Evolutionary conservation across 805 yeast genomes (phyloP), one percentile per base, ranked within the genome.

Genomic region (Yarrowia sp.): DNA sequence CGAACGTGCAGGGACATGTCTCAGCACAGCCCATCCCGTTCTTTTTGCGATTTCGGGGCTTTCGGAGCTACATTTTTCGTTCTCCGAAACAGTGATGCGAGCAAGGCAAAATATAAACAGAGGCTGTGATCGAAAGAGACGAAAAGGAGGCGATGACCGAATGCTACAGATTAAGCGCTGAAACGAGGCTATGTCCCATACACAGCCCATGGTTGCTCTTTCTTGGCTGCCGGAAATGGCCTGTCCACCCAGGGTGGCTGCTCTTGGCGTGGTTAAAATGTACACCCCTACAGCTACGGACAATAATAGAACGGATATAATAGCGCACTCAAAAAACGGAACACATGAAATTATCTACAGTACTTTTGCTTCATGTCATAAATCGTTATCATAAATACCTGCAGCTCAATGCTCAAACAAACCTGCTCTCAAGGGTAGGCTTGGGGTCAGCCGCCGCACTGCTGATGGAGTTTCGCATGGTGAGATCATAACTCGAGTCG

Each of bases 391-490:
- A 51, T 51, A 51, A 51, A 51, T 51, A 51, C 58, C 56, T 27
- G 39, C 25, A 49, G 33, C 56, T 32, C 24, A 32, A 41, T 10
- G 32, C 33, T 25, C 38, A 55, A 27, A 55, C 61, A 55, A 55
- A 55, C 61, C 61, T 38, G 29, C 38, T 55, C 29, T 55, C 61
- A 7, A 39, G 10, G 27, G 47, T 39, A 27, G 61, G 61, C 27
- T 39, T 27, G 35, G 47, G 36, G 27, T 47, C 55, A 27, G 36
- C n/a, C 21, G 24, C 36, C 6, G 36, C 47, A 18, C 61, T 38
- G 36, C 61, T 16, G 22, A 55, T 55, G 46, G 61, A 39, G 47
- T 55, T 55, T 18, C 47, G 61, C 47, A 31, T 55, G 38, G 46
- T 55, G 22, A 38, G 35, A 19, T 55, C 61, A 18, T 38, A 55